Percentiles rank a stretch among this genome's conserved stretches.
Conservation (phyloP, 2,329 filamentous ascomycete species). For the Teratosphaeria pseudoeucalypti region DNA sequence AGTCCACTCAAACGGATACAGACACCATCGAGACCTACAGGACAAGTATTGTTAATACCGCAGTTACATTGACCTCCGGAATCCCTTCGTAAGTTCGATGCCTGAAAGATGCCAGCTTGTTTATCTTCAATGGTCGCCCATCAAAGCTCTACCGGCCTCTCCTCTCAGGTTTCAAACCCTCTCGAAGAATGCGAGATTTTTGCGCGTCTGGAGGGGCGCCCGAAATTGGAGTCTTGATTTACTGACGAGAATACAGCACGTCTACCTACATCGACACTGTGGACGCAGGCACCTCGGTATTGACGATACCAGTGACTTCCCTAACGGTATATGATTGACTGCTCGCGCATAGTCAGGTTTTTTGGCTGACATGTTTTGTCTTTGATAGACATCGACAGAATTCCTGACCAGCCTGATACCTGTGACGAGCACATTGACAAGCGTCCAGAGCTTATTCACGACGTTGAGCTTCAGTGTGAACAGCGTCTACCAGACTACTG, state of each 20-base stretch:
- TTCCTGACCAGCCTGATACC: not conserved
- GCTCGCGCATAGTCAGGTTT: not conserved
- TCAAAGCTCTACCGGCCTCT: no score
- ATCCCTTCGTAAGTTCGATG: not conserved
- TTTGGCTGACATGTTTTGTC: not conserved
- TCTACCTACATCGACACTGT: not conserved
- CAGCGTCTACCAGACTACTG: not conserved
- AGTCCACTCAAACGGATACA: conserved; percentile 1
- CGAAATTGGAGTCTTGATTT: not conserved
- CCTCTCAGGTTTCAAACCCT: no score
- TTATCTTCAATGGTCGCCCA: no score
- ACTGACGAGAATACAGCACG: not conserved
- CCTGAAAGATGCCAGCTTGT: not conserved
- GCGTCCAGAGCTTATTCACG: not conserved
- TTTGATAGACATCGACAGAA: not conserved
- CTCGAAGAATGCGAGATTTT: no score
- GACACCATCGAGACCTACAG: not conserved
- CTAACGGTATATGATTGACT: not conserved
- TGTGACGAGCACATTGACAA: not conserved
- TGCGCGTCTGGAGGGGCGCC: no score
- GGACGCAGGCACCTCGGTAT: not conserved
- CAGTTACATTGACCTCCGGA: not conserved
- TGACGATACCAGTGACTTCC: not conserved
- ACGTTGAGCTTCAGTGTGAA: not conserved
- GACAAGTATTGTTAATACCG: not conserved